These are phyloP conservation scores for Gomphus sp. DNA, from an alignment of 1,284 basidiomycete species.

Conservation along the genomic window DNA sequence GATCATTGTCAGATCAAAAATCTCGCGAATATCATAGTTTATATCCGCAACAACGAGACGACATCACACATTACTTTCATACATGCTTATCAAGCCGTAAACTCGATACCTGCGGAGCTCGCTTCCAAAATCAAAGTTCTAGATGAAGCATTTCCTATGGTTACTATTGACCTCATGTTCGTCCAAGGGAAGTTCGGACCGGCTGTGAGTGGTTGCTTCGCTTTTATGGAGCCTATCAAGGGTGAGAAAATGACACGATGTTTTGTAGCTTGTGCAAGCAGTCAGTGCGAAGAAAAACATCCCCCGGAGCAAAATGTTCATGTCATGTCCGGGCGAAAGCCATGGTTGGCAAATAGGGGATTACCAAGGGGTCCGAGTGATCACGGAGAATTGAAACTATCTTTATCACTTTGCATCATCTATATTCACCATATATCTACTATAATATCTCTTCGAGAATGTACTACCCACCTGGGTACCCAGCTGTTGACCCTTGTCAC, in stretches of 20 bases:
- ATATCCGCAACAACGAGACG: slow-evolving; percentile 57
- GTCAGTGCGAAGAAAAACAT: background rate
- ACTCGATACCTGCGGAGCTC: slow-evolving; percentile 25
- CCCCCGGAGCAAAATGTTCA: slow-evolving; percentile 4
- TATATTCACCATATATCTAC: too few species aligned
- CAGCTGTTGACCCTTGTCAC: too few species aligned
- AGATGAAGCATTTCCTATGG: slow-evolving; percentile 54
- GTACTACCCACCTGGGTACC: too few species aligned
- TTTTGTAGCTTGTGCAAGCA: background rate
- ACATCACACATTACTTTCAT: slow-evolving; percentile 58
- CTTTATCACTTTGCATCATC: background rate
- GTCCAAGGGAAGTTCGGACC: background rate
- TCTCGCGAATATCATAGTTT: slow-evolving; percentile 53
- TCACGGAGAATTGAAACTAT: background rate
- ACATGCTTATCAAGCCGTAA: slow-evolving; percentile 47
- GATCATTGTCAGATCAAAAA: slow-evolving; percentile 33
- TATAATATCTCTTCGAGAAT: too few species aligned
- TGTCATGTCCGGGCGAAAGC: background rate
- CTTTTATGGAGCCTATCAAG: background rate
- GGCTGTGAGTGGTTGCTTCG: background rate
- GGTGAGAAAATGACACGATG: too few species aligned
- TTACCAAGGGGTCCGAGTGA: background rate
- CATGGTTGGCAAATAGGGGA: slow-evolving; percentile 5
- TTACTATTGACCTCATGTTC: slow-evolving; percentile 36
- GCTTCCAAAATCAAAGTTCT: slow-evolving; percentile 30